phyloP scores from a whole-genome alignment of 805 yeast genomes.

The Lipomyces yamadae region DNA sequence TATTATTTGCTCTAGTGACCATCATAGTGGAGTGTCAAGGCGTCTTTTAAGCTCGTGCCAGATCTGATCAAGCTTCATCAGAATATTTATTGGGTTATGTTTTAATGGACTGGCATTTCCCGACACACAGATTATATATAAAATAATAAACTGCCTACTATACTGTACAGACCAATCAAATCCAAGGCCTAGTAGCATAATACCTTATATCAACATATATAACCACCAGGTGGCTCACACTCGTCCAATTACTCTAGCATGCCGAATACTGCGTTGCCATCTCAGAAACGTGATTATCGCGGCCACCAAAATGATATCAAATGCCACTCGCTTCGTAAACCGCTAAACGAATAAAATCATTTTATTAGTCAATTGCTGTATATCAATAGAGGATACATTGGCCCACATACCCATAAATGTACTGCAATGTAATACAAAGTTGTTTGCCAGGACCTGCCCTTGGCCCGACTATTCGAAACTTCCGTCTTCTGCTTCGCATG shows the following conservation, averaged over 20 bases:
- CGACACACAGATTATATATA: too few species aligned
- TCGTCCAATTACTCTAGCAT: background rate
- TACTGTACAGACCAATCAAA: background rate
- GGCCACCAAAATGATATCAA: conserved; percentile 11
- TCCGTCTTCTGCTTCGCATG: background rate
- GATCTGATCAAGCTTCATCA: too few species aligned
- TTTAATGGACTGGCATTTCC: too few species aligned
- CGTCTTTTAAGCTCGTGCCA: too few species aligned
- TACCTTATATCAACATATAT: background rate
- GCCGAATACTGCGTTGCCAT: conserved; percentile 17
- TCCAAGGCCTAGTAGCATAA: background rate
- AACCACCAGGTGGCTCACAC: background rate
- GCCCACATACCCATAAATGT: conserved; percentile 3
- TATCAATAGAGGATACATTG: too few species aligned
- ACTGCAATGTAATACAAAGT: background rate
- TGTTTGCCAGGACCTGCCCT: background rate
- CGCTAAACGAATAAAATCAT: background rate
- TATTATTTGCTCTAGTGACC: too few species aligned
- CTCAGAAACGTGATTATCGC: conserved; percentile 15
- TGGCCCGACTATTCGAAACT: background rate
- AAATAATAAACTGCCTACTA: too few species aligned
- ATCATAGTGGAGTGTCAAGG: too few species aligned
- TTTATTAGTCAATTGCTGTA: background rate
- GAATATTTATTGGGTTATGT: too few species aligned
- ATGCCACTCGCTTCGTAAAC: conserved; percentile 8